Percentiles rank a stretch among this genome's conserved stretches.
These are phyloP conservation scores for Scedosporium apiospermum DNA, from an alignment of 2,329 filamentous ascomycete genomes.

Conservation along the genomic window DNA sequence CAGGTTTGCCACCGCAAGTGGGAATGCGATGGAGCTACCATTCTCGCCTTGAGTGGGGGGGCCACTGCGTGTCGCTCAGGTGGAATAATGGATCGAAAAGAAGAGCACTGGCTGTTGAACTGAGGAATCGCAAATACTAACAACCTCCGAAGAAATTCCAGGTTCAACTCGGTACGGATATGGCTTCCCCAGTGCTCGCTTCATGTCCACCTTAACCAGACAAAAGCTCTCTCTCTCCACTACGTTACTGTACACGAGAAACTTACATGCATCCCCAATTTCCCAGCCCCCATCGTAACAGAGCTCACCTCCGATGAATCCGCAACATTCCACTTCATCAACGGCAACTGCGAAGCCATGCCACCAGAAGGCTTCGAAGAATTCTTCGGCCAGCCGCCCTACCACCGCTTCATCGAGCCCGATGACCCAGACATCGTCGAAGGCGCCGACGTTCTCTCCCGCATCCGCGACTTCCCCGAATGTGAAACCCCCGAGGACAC, in stretches of 20 bases:
- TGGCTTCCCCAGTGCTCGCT: constrained; percentile 8
- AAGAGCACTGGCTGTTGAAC: too few relatives aligned
- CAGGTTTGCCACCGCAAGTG: not conserved
- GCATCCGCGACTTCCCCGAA: constrained; percentile 44
- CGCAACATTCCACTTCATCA: constrained; percentile 40
- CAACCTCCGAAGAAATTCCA: constrained; percentile 38
- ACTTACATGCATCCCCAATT: not conserved
- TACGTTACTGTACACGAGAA: not conserved
- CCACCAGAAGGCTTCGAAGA: constrained; percentile 45
- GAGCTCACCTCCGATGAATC: constrained; percentile 34
- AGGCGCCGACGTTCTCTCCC: constrained; percentile 34
- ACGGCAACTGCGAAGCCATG: constrained; percentile 38
- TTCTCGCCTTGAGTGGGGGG: not conserved
- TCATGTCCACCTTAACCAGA: constrained; percentile 14
- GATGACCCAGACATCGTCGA: constrained; percentile 33
- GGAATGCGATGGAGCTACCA: not conserved
- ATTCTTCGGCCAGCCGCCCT: constrained; percentile 46
- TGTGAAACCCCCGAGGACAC: constrained; percentile 44
- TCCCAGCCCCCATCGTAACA: constrained; percentile 35
- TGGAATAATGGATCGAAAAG: not conserved
- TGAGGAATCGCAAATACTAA: not conserved
- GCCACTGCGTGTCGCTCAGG: not conserved
- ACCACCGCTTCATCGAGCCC: constrained; percentile 46
- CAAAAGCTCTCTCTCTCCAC: constrained; percentile 6
- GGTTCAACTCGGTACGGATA: constrained; percentile 36